These are phyloP conservation scores for Parafenestella ontariensis DNA, from an alignment of 2,329 filamentous ascomycete genomes.

Conservation along the genomic window DNA sequence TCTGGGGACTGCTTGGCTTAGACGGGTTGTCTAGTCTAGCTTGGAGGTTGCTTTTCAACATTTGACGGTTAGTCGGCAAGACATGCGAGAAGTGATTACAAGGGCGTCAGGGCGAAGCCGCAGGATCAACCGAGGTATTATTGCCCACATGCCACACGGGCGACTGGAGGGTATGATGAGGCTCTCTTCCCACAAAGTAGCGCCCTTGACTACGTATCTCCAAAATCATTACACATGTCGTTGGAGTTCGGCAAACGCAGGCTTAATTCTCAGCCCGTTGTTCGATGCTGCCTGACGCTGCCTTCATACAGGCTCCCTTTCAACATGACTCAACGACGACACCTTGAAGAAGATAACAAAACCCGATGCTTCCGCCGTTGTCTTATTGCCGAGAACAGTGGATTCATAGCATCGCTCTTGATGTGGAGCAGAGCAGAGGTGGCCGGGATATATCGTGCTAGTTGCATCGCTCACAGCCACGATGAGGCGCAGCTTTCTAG, in stretches of 20 bases:
- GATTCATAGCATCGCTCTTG: not conserved
- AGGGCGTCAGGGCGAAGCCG: constrained; percentile 7
- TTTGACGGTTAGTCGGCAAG: constrained; percentile 4
- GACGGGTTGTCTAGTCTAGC: constrained; percentile 1
- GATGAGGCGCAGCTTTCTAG: constrained; percentile 23
- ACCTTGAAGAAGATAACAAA: not conserved
- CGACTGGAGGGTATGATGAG: not conserved
- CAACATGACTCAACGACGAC: not conserved
- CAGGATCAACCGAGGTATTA: constrained; percentile 11
- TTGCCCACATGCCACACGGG: not conserved
- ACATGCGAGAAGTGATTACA: not conserved
- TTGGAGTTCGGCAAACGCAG: constrained; percentile 16
- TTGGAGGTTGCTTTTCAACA: constrained; percentile 15
- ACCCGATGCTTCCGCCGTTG: not conserved
- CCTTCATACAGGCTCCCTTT: constrained; percentile 4
- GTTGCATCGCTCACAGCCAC: constrained; percentile 23
- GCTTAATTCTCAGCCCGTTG: constrained; percentile 8
- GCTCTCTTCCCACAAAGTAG: not conserved
- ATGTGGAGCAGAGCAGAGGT: not conserved
- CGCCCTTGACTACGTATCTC: constrained; percentile 11
- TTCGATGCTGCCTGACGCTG: not conserved
- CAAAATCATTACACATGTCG: constrained; percentile 5
- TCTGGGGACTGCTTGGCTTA: constrained; percentile 4
- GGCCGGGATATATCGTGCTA: constrained; percentile 4
- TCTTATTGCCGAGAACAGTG: not conserved